These are phyloP conservation scores for Mallotus repandus DNA, from an alignment of 441 rosid genomes.

Conservation along the genomic window DNA sequence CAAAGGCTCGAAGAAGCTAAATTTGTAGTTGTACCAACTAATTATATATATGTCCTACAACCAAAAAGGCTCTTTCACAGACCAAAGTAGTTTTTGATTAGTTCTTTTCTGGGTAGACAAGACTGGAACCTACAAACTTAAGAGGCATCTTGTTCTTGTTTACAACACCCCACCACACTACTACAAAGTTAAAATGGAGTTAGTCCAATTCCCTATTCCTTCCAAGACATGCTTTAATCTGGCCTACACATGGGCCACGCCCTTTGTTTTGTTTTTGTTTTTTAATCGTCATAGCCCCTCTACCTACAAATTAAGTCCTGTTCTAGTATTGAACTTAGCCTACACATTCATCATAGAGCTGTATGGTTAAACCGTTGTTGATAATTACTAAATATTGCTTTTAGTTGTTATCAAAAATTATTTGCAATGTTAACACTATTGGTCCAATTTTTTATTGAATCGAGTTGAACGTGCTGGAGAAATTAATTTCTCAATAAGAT, in stretches of 20 bases:
- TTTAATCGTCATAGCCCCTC: too few species aligned
- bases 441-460: too few species aligned
- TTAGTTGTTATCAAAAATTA: too few species aligned
- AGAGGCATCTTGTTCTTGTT: not conserved
- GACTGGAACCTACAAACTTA: not conserved
- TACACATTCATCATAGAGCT: too few species aligned
- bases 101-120: not conserved
- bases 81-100: not conserved
- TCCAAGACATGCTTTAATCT: slow-evolving; percentile 10
- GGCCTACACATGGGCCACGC: not conserved
- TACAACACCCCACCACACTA: not conserved
- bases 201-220: not conserved
- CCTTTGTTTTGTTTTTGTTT: not conserved
- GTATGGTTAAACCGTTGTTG: too few species aligned
- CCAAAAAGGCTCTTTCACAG: not conserved
- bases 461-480: too few species aligned
- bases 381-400: too few species aligned
- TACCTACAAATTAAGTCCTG: too few species aligned
- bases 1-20: not conserved
- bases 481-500: too few species aligned
- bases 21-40: slow-evolving; percentile 16
- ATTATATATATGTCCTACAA: not conserved
- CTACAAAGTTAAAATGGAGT: not conserved
- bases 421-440: too few species aligned
- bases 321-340: too few species aligned